Conservation (phyloP, 2,329 filamentous ascomycete species). For the Juglanconis oblonga region DNA sequence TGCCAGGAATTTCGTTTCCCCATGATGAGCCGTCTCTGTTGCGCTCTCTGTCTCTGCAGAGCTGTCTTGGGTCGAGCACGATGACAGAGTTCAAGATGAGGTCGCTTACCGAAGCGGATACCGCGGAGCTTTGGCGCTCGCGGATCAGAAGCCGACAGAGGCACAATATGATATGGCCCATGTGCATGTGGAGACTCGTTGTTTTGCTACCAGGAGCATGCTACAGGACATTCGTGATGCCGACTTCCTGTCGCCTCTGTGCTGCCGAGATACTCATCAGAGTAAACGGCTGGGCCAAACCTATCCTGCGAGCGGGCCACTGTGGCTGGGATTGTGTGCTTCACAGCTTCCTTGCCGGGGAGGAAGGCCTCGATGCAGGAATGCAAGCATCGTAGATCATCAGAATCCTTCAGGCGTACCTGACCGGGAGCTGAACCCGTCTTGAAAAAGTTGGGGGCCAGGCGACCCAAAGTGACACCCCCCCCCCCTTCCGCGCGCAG, state of each 20-base stretch:
- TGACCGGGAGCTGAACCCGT: constrained; percentile 15
- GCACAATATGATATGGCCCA: neutral
- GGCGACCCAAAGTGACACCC: neutral
- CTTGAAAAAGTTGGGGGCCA: constrained; percentile 9
- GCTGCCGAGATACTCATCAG: neutral
- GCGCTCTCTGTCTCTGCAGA: neutral
- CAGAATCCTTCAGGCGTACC: constrained; percentile 15
- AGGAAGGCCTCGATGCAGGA: neutral
- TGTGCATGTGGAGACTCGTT: neutral
- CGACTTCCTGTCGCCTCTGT: neutral
- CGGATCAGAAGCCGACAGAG: neutral
- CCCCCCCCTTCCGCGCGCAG: constrained; percentile 1
- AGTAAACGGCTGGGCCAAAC: no score
- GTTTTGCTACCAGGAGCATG: neutral
- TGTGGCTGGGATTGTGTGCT: neutral
- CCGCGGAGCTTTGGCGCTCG: neutral
- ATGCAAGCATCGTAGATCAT: constrained; percentile 18
- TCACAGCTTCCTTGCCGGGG: neutral
- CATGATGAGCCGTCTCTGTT: neutral
- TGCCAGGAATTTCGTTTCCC: no score
- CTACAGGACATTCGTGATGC: neutral
- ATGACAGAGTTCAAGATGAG: neutral
- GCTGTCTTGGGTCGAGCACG: neutral
- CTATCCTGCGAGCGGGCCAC: neutral
- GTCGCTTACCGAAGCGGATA: neutral